These are phyloP conservation scores for Coemansia sp. DNA, from an alignment of 192 early-diverging fungal species.

Conservation along the genomic window DNA sequence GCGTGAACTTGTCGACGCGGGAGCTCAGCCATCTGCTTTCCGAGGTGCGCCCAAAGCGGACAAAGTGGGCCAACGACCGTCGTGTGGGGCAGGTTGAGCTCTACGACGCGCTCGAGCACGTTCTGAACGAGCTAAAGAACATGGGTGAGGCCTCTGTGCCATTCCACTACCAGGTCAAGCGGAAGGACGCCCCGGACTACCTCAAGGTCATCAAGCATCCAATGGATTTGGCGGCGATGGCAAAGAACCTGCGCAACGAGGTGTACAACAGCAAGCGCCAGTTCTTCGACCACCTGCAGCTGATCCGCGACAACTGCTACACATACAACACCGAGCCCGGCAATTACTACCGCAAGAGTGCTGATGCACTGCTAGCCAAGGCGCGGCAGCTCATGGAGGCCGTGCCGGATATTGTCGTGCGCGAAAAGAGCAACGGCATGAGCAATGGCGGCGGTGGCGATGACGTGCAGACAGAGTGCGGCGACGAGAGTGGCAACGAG, in stretches of 20 bases:
- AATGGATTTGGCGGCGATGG: conserved; percentile 93
- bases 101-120: conserved; percentile 86
- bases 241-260: conserved; percentile 78
- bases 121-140: conserved; percentile 75
- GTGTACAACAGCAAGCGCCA: conserved; percentile 85
- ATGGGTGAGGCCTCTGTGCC: conserved; percentile 80
- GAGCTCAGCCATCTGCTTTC: conserved; percentile 73
- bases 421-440: conserved; percentile 47
- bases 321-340: conserved; percentile 86
- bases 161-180: conserved; percentile 83
- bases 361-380: conserved; percentile 74
- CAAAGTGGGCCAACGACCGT: conserved; percentile 88
- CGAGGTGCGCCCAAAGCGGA: conserved; percentile 74
- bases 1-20: conserved; percentile 61
- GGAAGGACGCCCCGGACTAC: conserved; percentile 91
- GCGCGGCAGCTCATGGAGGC: conserved; percentile 69
- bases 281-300: conserved; percentile 81
- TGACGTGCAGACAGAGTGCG: conserved; percentile 58
- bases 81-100: conserved; percentile 85
- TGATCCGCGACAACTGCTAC: conserved; percentile 93
- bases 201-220: conserved; percentile 89
- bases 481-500: conserved; percentile 59
- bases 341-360: conserved; percentile 86
- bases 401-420: conserved; percentile 82
- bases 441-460: conserved; percentile 44